phyloP scores from a whole-genome alignment of 2,329 filamentous ascomycete species.

The Fusarium sp. region DNA sequence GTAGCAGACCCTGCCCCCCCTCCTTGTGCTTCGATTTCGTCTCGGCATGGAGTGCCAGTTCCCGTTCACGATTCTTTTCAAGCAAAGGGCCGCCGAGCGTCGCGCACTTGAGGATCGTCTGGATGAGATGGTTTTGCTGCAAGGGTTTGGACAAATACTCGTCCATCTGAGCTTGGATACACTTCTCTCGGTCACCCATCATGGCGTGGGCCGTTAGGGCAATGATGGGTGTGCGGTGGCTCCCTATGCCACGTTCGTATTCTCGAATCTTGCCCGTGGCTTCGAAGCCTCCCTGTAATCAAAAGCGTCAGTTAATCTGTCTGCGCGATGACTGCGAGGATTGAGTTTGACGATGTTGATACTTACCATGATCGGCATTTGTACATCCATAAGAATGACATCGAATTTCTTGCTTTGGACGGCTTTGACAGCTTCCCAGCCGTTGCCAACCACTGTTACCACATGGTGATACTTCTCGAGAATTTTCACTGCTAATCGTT shows the following conservation, averaged over 20 bases:
- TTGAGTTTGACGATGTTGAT: not conserved
- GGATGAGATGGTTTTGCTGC: constrained; percentile 96
- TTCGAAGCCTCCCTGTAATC: constrained; percentile 86
- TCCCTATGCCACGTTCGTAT: constrained; percentile 84
- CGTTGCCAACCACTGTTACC: constrained; percentile 94
- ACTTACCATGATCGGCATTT: constrained; percentile 98
- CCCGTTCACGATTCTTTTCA: constrained; percentile 76
- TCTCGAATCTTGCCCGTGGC: constrained; percentile 96
- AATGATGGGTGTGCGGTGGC: constrained; percentile 91
- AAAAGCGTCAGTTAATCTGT: constrained; percentile 47
- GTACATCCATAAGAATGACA: constrained; percentile 98
- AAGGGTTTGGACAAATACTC: constrained; percentile 97
- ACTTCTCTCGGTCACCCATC: constrained; percentile 98
- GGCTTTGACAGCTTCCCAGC: constrained; percentile 90
- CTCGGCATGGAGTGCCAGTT: constrained; percentile 62
- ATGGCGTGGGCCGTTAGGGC: constrained; percentile 97
- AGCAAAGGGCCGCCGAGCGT: constrained; percentile 86
- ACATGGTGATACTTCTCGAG: constrained; percentile 95
- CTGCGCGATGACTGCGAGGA: not conserved
- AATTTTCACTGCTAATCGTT: constrained; percentile 95
- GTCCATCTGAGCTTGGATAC: constrained; percentile 98
- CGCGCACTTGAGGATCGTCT: constrained; percentile 96
- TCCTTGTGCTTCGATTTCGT: constrained; percentile 56
- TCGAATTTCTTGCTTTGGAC: constrained; percentile 94
- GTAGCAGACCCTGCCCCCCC: constrained; percentile 49